Evolutionary conservation across 495 filamentous ascomycete species (phyloP).

Genomic region (Podospora conica): DNA sequence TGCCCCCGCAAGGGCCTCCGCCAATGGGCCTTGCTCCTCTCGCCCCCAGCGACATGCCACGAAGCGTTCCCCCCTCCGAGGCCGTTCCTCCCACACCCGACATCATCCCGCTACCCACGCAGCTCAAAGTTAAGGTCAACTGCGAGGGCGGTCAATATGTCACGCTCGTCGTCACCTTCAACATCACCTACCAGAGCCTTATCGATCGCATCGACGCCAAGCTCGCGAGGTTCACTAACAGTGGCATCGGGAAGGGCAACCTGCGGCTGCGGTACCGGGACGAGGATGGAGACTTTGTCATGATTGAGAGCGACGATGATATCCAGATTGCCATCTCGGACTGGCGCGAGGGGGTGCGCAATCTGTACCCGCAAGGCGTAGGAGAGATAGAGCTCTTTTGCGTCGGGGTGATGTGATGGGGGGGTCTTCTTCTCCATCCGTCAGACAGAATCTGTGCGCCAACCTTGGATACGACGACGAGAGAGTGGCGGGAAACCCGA

Average conservation of each 20-base stretch:
- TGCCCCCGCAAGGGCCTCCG: conserved; percentile 29
- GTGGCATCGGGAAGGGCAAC: conserved; percentile 69
- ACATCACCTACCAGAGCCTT: conserved; percentile 85
- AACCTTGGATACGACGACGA: not conserved
- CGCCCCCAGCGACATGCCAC: conserved; percentile 20
- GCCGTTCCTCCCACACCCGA: conserved; percentile 43
- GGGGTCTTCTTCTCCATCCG: not conserved
- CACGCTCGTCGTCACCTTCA: conserved; percentile 85
- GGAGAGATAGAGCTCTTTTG: conserved; percentile 81
- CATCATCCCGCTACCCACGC: conserved; percentile 58
- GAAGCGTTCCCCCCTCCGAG: conserved; percentile 23
- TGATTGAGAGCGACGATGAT: conserved; percentile 89
- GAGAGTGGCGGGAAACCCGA: not conserved
- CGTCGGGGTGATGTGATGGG: conserved; percentile 31
- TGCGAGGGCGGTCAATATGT: conserved; percentile 75
- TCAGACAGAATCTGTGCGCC: not conserved
- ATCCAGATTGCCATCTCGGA: conserved; percentile 91
- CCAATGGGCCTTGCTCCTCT: conserved; percentile 28
- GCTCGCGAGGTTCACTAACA: conserved; percentile 71
- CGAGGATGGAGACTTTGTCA: conserved; percentile 88
- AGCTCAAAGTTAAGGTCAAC: conserved; percentile 91
- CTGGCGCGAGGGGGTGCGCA: conserved; percentile 71
- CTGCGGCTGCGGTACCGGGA: conserved; percentile 84
- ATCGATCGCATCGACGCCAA: conserved; percentile 97
- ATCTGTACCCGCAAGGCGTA: conserved; percentile 57